Base-by-base conservation (phyloP, 1,284 basidiomycete species). In the Ganoderma lingzhi region DNA sequence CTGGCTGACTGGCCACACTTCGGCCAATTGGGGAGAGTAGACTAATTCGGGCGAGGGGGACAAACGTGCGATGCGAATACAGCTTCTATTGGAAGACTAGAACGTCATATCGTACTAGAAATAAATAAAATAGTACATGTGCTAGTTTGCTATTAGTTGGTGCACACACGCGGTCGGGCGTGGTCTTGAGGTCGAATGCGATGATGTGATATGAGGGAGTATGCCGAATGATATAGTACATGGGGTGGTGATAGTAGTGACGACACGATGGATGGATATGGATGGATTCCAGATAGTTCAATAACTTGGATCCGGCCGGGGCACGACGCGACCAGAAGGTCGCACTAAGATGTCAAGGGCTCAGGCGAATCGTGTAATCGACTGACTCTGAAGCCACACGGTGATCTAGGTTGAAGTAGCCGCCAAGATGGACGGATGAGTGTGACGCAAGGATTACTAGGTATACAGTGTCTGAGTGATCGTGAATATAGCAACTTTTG, bases 401-500 rank as follows among this genome's bases (percentile, higher is more conserved):
- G 39, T 14, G n/a, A 53, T 53, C 9, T 42, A n/a, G 23, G 59
- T 15, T 30, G 59, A 45, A 1, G 35, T 45, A 32, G 58, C 65
- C 67, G 69, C 66, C 71, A 73, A 68, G 62, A 67, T n/a, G 23
- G 44, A 65, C 32, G 32, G 61, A 60, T 61, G 63, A 17, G 30
- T 37, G 37, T 6, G 51, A 45, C 6, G 45, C 14, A 28, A 60
- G 9, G 5, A 23, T 60, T 35, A 66, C 69, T 73, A 71, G 62
- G 70, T 74, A 72, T 72, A 74, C 71, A 74, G 28, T 72, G 69
- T 73, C 51, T 64, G 65, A 55, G 55, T 61, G 65, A 56, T 67
- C 63, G 62, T 73, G 72, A 67, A 76, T 75, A 76, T 75, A 75
- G 72, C 74, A 74, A 62, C 68, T 70, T 71, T 72, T 67, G 69